Base-by-base conservation (phyloP, 1,284 basidiomycete genomes). In the Xerocomus minutiporus region DNA sequence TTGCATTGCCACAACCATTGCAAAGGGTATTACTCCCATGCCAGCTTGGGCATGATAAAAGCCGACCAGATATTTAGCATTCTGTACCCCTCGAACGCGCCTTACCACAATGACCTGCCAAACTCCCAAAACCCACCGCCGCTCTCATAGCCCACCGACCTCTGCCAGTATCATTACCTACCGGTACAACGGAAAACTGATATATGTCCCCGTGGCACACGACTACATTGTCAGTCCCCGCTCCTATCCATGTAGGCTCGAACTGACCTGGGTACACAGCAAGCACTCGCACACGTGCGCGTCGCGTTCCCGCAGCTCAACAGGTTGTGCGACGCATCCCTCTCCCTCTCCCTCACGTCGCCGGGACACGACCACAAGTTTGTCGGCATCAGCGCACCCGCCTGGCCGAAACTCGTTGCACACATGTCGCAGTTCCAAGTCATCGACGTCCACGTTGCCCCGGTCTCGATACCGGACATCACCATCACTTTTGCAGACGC, bases 331-430 rank as follows among this genome's bases (percentile, higher is more conserved):
- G 68, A 73, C 31, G 61, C 73, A 1, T 71, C 73, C 3, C 77
- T 86, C 7, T 66, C 72, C 7, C 77, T 87, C 57, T 73, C 70
- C 40, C 64, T 76, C 12, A 67, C 73, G 5, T 60, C 67, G 9
- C 67, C 73, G 35, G 68, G 67, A 17, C 68, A 67, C 1, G 60
- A 65, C 23, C 61, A 58, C 26, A 64, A 62, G 8, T 58, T 62
- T 12, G 77, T 84, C 6, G 73, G 77, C 23, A 81, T 86, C 38
- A 78, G 78, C 2, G 72, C 76, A 23, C 73, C 71, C 29, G 83
- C 80, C n/a, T 86, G 84, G 84, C 51, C 67, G 1, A 67, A 67
- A 3, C 71, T 83, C 12, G 60, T 77, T 8, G 48, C 69, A 1
- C 70, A 71, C 32, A 68, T 86, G 48, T 54, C 74, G 1, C 73